A percentile compares a stretch with the other conserved stretches of the same genome.
These are phyloP conservation scores for Chenopodium berlandieri DNA, from an alignment of 148 eudicot species.

Conservation along the genomic window DNA sequence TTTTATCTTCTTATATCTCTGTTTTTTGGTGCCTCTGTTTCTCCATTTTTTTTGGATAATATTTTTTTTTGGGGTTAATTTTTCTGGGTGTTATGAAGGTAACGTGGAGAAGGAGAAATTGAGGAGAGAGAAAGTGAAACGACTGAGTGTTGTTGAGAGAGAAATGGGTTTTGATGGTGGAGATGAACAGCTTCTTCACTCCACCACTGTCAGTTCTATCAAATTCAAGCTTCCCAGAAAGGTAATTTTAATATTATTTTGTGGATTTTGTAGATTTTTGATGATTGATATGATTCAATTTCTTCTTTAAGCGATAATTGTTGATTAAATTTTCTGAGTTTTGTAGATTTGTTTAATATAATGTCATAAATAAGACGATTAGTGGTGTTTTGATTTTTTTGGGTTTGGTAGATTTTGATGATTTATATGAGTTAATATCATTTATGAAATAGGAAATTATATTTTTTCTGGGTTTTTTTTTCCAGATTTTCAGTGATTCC, in stretches of 20 bases:
- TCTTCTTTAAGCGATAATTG: too few species aligned
- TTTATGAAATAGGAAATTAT: neutral
- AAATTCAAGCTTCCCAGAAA: slow-evolving; percentile 44
- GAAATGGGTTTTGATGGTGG: slow-evolving; percentile 40
- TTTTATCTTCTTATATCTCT: slow-evolving; percentile 17
- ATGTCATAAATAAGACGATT: too few species aligned
- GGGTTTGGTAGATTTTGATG: neutral
- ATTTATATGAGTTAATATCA: neutral
- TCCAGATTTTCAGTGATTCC: slow-evolving; percentile 48
- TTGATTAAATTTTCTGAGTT: neutral
- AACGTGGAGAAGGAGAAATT: slow-evolving; percentile 21
- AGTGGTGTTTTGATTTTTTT: neutral
- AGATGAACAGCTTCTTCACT: slow-evolving; percentile 12
- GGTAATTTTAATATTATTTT: slow-evolving; percentile 29
- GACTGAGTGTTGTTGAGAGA: slow-evolving; percentile 33
- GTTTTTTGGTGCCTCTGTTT: slow-evolving; percentile 26
- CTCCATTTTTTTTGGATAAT: neutral
- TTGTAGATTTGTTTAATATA: neutral
- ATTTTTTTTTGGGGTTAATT: neutral
- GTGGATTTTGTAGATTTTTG: neutral
- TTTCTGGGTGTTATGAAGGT: slow-evolving; percentile 17
- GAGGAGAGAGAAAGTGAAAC: slow-evolving; percentile 37
- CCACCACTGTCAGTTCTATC: slow-evolving; percentile 17
- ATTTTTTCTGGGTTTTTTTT: neutral
- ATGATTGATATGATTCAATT: neutral